Percentiles rank a stretch among this genome's conserved stretches.
Evolutionary conservation across 495 filamentous ascomycete genomes (phyloP).

Genomic region (Immersiella caudata): DNA sequence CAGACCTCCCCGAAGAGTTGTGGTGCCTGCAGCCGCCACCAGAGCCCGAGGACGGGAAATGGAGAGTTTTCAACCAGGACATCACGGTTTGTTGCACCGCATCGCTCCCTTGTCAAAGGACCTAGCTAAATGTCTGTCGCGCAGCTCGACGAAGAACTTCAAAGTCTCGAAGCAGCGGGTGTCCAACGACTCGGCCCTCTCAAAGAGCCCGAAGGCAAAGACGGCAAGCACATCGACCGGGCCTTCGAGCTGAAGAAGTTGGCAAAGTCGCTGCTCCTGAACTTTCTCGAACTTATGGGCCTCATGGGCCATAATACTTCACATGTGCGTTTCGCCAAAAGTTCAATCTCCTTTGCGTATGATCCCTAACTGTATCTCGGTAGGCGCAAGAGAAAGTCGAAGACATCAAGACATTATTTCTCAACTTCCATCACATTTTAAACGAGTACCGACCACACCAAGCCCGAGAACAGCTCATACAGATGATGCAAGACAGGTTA

Average conservation of each 20-base stretch:
- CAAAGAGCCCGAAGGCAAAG: slow-evolving; percentile 39
- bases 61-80: slow-evolving; percentile 70
- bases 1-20: slow-evolving; percentile 70
- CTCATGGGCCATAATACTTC: slow-evolving; percentile 66
- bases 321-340: slow-evolving; percentile 40
- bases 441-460: slow-evolving; percentile 97
- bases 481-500: slow-evolving; percentile 89
- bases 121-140: slow-evolving; percentile 2
- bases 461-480: slow-evolving; percentile 84
- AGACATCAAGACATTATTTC: slow-evolving; percentile 75
- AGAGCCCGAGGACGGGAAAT: slow-evolving; percentile 69
- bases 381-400: slow-evolving; percentile 64
- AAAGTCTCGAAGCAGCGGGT: slow-evolving; percentile 66
- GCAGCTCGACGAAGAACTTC: slow-evolving; percentile 64
- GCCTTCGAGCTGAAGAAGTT: slow-evolving; percentile 76
- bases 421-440: slow-evolving; percentile 87
- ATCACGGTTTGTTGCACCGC: slow-evolving; percentile 56
- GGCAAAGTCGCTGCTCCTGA: slow-evolving; percentile 78
- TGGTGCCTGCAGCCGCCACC: slow-evolving; percentile 79
- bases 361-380: neutral
- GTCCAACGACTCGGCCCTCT: slow-evolving; percentile 70
- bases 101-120: slow-evolving; percentile 3
- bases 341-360: slow-evolving; percentile 19
- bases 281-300: slow-evolving; percentile 80
- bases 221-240: slow-evolving; percentile 62